Conservation (phyloP, 257 asterid genomes). For the Henckelia pumila region DNA sequence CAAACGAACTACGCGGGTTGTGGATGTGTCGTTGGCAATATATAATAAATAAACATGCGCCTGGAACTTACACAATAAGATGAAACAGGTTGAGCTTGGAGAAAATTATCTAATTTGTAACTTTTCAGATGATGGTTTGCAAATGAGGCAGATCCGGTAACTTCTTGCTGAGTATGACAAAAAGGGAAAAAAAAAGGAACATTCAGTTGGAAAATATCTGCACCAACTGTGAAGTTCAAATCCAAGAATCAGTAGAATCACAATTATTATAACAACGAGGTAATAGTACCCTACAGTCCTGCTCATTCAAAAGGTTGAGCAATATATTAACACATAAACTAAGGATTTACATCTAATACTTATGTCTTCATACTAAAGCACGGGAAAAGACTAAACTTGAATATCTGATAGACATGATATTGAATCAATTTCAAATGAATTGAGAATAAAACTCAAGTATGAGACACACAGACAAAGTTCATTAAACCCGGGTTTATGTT, state of each 20-base stretch:
- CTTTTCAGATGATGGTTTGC: conserved; percentile 47
- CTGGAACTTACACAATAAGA: conserved; percentile 75
- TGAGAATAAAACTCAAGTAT: background rate
- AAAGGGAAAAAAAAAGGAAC: conserved; percentile 1
- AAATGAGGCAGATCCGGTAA: conserved; percentile 63
- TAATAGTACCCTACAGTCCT: background rate
- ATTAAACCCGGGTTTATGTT: background rate
- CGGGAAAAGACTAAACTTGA: background rate
- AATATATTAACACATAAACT: background rate
- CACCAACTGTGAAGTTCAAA: background rate
- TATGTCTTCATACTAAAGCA: background rate
- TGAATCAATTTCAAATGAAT: background rate
- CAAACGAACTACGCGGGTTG: background rate
- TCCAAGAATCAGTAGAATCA: background rate
- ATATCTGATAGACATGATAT: background rate
- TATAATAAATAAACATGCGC: conserved; percentile 10
- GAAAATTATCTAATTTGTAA: conserved; percentile 66
- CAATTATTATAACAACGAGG: background rate
- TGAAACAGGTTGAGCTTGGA: conserved; percentile 76
- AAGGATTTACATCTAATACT: background rate
- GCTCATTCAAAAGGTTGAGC: background rate
- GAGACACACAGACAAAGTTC: background rate
- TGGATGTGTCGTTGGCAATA: conserved; percentile 12
- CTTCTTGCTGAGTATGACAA: conserved; percentile 38
- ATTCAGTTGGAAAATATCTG: conserved; percentile 2